Evolutionary conservation across 495 filamentous ascomycete species (phyloP), one percentile per base, ranked within the genome.

Genomic region (Talaromyces thailandensis): DNA sequence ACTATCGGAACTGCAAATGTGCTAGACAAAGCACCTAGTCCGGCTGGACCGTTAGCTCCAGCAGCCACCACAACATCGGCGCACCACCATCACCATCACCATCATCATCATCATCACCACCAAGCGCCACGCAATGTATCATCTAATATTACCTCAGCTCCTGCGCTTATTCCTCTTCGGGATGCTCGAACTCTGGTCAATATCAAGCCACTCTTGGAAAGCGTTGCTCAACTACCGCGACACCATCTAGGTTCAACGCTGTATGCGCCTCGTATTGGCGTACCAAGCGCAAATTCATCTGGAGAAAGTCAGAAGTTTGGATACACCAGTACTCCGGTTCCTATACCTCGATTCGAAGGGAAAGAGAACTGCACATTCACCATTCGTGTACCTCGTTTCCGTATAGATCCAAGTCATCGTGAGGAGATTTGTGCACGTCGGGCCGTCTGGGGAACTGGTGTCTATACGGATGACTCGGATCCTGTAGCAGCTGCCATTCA

Each of bases 391-490:
- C 89, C 92, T 3, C 84, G 90, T 18, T 84, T 87, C 64, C 90
- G 92, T 67, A 81, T 99, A 26, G 82, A 79, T 16, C 70, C 82
- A 1, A 72, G 76, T 6, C 82, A 86, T 35, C 84, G 92, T 7
- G 88, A 92, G 69, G 91, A 94, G 66, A 91, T 98, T 65, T 93
- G 90, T 23, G 73, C 81, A 6, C 81, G 87, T 14, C 83, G 88
- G 50, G 87, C 89, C 2, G 72, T 98, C 2, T 98, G 93, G 93
- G 94, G 94, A 9, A 93, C 91, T 0, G 91, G 92, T 21, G 80
- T 98, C 6, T 98, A 98, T 71, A 96, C 92, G 0, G 95, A 98
- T 66, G 95, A 98, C 75, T 96, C 92, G 0, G 95, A 98, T 69
- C 84, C 92, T 5, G 81, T 98, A 56, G 95, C 93, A 0, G 93